Percentiles rank a stretch among this genome's conserved stretches.
These are phyloP conservation scores for Fomitopsis schrenkii DNA, from an alignment of 1,284 basidiomycete species.

Conservation along the genomic window DNA sequence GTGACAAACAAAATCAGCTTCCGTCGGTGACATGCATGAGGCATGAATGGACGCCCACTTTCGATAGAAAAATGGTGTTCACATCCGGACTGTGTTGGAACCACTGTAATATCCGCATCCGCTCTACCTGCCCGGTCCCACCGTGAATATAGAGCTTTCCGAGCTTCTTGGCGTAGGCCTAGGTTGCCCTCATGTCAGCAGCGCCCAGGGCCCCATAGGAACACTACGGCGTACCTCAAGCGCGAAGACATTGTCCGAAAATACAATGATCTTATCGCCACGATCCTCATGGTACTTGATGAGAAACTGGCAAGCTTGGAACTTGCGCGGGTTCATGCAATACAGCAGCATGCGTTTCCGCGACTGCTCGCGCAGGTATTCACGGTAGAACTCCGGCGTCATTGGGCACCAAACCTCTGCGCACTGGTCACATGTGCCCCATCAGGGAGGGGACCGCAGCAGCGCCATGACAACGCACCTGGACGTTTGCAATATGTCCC, in stretches of 20 bases:
- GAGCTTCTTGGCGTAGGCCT: constrained; percentile 95
- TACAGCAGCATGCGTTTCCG: constrained; percentile 95
- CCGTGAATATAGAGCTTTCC: constrained; percentile 97
- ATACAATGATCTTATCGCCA: constrained; percentile 99
- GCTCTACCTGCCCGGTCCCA: constrained; percentile 92
- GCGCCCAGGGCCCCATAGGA: constrained; percentile 4
- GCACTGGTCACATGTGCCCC: constrained; percentile 50
- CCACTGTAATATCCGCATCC: constrained; percentile 91
- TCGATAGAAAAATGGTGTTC: constrained; percentile 98
- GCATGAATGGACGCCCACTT: constrained; percentile 43
- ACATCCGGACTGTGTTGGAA: constrained; percentile 97
- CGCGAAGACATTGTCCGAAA: constrained; percentile 98
- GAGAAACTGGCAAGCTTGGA: constrained; percentile 98
- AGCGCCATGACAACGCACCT: constrained; percentile 48
- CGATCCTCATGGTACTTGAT: constrained; percentile 98
- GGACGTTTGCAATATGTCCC: constrained; percentile 98
- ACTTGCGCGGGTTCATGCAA: constrained; percentile 99
- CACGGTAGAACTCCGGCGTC: constrained; percentile 99
- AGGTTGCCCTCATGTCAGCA: neutral
- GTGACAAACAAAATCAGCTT: constrained; percentile 10
- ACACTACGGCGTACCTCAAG: constrained; percentile 65
- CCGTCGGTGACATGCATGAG: neutral
- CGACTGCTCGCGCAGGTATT: constrained; percentile 91
- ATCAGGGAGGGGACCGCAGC: constrained; percentile 1
- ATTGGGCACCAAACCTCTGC: constrained; percentile 99